Base-by-base conservation (phyloP, 2,329 filamentous ascomycete genomes). In the Coniochaeta sp. region DNA sequence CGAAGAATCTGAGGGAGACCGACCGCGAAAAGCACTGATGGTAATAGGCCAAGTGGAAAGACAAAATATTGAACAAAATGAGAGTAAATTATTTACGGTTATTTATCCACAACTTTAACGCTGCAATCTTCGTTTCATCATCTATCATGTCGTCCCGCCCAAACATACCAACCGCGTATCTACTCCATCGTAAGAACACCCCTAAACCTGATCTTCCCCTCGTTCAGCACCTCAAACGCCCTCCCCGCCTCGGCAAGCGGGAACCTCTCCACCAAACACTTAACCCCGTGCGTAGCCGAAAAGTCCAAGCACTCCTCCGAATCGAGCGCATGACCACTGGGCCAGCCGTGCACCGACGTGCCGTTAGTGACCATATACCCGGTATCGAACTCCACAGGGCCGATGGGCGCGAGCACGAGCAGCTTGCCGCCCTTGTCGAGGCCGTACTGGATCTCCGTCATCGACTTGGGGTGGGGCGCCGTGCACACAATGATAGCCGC, bases 301-400 rank as follows among this genome's bases (percentile, higher is more conserved):
- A 90, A 90, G 3, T 72, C 72, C 49, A 90, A 76, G 54, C 87
- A 84, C 58, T 87, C 81, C 60, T 83, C 79, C 51, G 77, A 75
- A 55, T 88, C 79, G 45, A 82, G 71, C 1, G 83, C 75, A 33
- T 86, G 76, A 0, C 85, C 85, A 20, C 79, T 78, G 0, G 86
- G 75, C 65, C 77, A 83, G 9, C 84, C 84, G 55, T 82, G 75
- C 1, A 94, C 71, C 3, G 76, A 80, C 14, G 82, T 67, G 4
- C 81, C 85, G 53, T 76, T 73, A 5, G 32, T 6, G 6, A 81
- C 69, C 48, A 82, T 53, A 12, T 61, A 27, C 1, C 56, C 51
- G 0, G 71, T 72, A 56, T 79, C 63, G 20, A 82, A 61, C 54
- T 71, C 65, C n/a, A 76, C 66, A 1, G 58, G 54, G 2, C 75